Conservation (phyloP, 1,284 basidiomycete genomes). For the Leccinum fallax region DNA sequence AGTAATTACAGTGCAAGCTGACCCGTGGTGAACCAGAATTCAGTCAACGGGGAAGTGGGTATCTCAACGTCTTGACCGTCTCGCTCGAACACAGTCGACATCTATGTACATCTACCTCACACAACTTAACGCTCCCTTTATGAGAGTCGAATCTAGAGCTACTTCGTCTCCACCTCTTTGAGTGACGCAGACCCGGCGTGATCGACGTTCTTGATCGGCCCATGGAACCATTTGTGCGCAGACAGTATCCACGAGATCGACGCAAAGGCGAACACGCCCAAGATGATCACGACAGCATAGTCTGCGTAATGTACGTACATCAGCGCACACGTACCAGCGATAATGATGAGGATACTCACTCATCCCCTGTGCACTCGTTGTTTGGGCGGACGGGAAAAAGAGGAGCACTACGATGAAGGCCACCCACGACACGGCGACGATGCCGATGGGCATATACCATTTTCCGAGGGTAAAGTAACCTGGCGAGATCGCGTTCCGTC, state of each 20-base stretch:
- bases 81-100: background rate
- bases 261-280: constrained; percentile 65
- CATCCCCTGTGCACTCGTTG: constrained; percentile 52
- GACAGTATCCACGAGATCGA: constrained; percentile 64
- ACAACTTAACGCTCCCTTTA: background rate
- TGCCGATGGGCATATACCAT: constrained; percentile 62
- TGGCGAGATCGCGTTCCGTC: constrained; percentile 54
- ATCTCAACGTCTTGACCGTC: background rate
- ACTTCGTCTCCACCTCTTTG: background rate
- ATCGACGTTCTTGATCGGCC: constrained; percentile 60
- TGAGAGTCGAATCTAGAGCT: constrained; percentile 5
- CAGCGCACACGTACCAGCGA: background rate
- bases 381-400: constrained; percentile 55
- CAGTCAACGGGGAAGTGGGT: background rate
- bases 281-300: constrained; percentile 67
- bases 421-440: constrained; percentile 66
- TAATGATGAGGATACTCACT: constrained; percentile 41
- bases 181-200: background rate
- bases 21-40: background rate
- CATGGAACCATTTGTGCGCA: constrained; percentile 70
- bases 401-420: constrained; percentile 61
- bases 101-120: background rate
- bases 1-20: background rate
- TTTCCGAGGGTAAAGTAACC: constrained; percentile 63
- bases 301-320: constrained; percentile 41